phyloP scores from a whole-genome alignment of 2,329 filamentous ascomycete species.

The Podosphaera fusca region DNA sequence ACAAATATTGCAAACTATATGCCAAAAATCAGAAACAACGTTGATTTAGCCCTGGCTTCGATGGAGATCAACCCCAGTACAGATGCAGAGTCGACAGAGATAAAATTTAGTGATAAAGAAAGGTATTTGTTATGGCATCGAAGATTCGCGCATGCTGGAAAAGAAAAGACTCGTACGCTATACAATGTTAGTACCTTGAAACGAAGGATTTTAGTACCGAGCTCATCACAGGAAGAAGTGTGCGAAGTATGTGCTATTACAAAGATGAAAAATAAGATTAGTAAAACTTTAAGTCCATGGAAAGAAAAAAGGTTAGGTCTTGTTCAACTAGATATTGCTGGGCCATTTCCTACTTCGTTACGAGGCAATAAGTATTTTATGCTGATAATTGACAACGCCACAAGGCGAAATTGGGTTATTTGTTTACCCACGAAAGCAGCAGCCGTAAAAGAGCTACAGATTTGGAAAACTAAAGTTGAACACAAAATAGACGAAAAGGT shows the following conservation, averaged over 20 bases:
- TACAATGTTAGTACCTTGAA: background rate
- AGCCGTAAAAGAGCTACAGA: too few relatives aligned
- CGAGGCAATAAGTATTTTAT: too few relatives aligned
- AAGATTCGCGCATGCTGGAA: background rate
- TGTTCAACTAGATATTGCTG: too few relatives aligned
- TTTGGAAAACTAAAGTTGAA: too few relatives aligned
- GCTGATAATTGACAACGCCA: too few relatives aligned
- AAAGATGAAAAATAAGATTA: too few relatives aligned
- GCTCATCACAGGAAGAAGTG: background rate
- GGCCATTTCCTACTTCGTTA: too few relatives aligned
- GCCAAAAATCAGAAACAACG: background rate
- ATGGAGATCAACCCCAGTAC: background rate
- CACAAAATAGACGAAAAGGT: too few relatives aligned
- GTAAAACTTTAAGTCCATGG: too few relatives aligned
- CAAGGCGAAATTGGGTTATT: too few relatives aligned
- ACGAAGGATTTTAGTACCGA: background rate
- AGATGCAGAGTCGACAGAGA: background rate
- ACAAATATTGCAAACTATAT: background rate
- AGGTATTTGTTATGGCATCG: background rate
- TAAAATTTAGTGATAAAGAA: background rate
- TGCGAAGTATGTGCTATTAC: background rate
- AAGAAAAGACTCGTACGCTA: background rate
- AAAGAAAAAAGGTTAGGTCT: too few relatives aligned
- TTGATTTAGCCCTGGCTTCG: background rate
- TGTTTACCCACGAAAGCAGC: too few relatives aligned